Percentiles rank a stretch among this genome's conserved stretches.
Evolutionary conservation across 208 protist species (phyloP).

Genomic region (Ichthyophonus hoferi): DNA sequence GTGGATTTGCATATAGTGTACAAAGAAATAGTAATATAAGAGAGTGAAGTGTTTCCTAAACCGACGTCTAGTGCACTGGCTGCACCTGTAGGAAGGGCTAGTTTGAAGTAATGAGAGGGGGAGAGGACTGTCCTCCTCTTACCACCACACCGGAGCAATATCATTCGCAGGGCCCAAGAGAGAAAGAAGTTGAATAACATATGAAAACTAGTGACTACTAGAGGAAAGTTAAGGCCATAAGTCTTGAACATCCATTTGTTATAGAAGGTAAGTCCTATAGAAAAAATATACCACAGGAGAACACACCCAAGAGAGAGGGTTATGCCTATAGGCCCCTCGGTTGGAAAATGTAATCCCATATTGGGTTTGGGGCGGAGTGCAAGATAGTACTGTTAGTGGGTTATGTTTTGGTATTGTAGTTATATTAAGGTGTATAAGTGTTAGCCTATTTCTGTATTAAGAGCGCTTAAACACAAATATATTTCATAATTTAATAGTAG

Average conservation of each 20-base stretch:
- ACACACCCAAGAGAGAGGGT: conserved; percentile 9
- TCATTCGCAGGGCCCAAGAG: neutral
- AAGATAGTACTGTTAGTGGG: neutral
- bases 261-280: conserved; percentile 19
- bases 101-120: neutral
- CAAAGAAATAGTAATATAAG: conserved; percentile 18
- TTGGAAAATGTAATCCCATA: neutral
- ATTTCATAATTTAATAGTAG: no score
- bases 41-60: neutral
- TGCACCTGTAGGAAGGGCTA: neutral
- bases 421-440: no score
- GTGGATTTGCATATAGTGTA: conserved; percentile 37
- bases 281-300: conserved; percentile 15
- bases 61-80: conserved; percentile 11
- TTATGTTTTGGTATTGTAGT: neutral
- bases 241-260: conserved; percentile 5
- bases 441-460: no score
- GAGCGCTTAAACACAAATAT: no score
- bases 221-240: neutral
- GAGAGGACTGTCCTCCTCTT: neutral
- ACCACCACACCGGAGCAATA: neutral
- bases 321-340: neutral
- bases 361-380: neutral
- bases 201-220: neutral
- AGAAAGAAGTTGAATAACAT: conserved; percentile 6